Evolutionary conservation across 139 green algal genomes (phyloP), one percentile per base, ranked within the genome.

Genomic region (Picochlorum sp.): DNA sequence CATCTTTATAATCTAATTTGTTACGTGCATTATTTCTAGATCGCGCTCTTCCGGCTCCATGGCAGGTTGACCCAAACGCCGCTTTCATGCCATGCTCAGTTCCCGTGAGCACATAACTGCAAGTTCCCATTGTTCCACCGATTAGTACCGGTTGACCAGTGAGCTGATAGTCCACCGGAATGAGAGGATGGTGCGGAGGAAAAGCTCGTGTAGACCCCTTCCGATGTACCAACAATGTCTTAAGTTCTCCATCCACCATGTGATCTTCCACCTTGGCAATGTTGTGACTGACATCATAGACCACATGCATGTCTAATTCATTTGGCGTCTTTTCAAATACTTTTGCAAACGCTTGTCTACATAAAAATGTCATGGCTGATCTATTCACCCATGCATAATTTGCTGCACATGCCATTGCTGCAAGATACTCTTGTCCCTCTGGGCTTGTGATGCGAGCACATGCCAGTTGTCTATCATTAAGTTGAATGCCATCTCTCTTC

Each of bases 311-410:
- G 77, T 96, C 89, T 64, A 96, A 62, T 16, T 96, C 86, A 38
- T 92, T 85, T 10, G 86, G 79, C 3, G 79, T 82, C 15, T 69
- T 66, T 44, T 81, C 72, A 63, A 95, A 95, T 57, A 86, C 58
- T 72, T 92, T 92, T 62, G 82, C 81, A 73, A 95, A 94, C 2
- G 87, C 87, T 66, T 89, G 74, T 11, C 87, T 75, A 15, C 67
- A 75, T 16, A 95, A 78, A 72, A 91, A 94, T 23, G 88, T 94
- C 86, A 96, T 95, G 61, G 76, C 79, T 45, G 65, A 81, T 41
- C 89, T 77, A 81, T 96, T 96, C 21, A 95, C 88, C 83, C 84
- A 96, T 11, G 89, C 89, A 67, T 91, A 96, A 81, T 96, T 96
- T 52, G 89, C 88, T 11, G 89, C 89, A 74, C 81, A 90, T 1